Evolutionary conservation across 2,329 filamentous ascomycete genomes (phyloP).

Genomic region (Colletotrichum chrysophilum): DNA sequence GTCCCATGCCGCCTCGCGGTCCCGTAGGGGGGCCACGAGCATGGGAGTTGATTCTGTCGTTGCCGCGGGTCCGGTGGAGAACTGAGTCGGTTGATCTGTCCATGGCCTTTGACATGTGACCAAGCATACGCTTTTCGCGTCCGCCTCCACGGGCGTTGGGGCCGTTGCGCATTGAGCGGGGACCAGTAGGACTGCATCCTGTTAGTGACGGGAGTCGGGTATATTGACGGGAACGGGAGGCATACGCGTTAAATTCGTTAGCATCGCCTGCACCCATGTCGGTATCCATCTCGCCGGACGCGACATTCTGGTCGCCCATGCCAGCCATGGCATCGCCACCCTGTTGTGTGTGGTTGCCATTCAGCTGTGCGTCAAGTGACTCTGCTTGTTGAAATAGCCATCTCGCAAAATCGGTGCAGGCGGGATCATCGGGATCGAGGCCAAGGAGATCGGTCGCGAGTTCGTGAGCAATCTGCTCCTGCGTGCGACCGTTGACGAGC

Average conservation of each 20-base stretch:
- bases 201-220: constrained; percentile 43
- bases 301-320: constrained; percentile 38
- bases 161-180: constrained; percentile 89
- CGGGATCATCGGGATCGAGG: constrained; percentile 81
- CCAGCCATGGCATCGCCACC: constrained; percentile 31
- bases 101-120: constrained; percentile 83
- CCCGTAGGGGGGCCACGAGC: constrained; percentile 74
- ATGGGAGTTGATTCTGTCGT: constrained; percentile 83
- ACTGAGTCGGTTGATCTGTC: constrained; percentile 77
- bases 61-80: constrained; percentile 79
- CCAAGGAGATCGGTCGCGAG: constrained; percentile 86
- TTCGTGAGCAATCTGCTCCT: constrained; percentile 87
- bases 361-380: constrained; percentile 66
- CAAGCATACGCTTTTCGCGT: constrained; percentile 82
- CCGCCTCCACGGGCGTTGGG: constrained; percentile 58
- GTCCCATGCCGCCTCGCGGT: constrained; percentile 61
- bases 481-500: constrained; percentile 93
- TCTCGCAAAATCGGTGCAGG: constrained; percentile 81
- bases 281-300: constrained; percentile 62
- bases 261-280: constrained; percentile 71
- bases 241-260: constrained; percentile 65
- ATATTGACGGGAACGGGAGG: constrained; percentile 24
- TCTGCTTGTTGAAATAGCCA: constrained; percentile 95
- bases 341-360: constrained; percentile 47
- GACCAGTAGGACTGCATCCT: constrained; percentile 80